Conservation (phyloP, 495 filamentous ascomycete genomes). For the Penicillium fimorum region DNA sequence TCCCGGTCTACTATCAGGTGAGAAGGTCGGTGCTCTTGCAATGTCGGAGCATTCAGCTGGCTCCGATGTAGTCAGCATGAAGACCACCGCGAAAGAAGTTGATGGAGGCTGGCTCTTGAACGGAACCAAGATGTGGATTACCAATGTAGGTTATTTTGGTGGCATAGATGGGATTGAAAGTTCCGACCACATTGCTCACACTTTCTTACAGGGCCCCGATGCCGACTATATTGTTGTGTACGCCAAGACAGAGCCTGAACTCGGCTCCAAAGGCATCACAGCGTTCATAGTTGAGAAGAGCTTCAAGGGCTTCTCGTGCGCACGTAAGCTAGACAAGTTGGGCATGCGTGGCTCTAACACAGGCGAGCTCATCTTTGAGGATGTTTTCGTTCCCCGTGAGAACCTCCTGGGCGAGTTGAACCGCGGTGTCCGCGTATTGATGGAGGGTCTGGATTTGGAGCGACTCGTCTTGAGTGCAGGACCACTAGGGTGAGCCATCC, state of each 20-base stretch:
- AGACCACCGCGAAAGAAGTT: constrained; percentile 71
- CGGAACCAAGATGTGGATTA: constrained; percentile 99
- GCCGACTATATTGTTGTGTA: constrained; percentile 89
- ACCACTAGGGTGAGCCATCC: constrained; percentile 61
- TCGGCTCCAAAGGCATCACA: constrained; percentile 87
- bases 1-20: constrained; percentile 77
- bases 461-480: constrained; percentile 89
- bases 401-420: constrained; percentile 80
- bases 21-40: constrained; percentile 83
- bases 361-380: constrained; percentile 88
- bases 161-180: not conserved
- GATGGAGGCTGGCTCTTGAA: constrained; percentile 86
- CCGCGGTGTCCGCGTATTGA: constrained; percentile 82
- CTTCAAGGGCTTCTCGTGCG: constrained; percentile 75
- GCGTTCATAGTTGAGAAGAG: constrained; percentile 83
- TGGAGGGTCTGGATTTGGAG: constrained; percentile 95
- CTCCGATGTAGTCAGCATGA: constrained; percentile 95
- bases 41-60: constrained; percentile 95
- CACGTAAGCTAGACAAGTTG: constrained; percentile 94
- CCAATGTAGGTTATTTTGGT: constrained; percentile 58
- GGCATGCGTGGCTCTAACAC: constrained; percentile 98
- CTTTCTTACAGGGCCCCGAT: constrained; percentile 68
- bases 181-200: not conserved
- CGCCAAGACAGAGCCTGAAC: constrained; percentile 84
- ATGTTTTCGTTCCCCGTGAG: constrained; percentile 82